Evolutionary conservation across 2,329 filamentous ascomycete genomes (phyloP), one percentile per base, ranked within the genome.

Genomic region (Monosporascus cannonballus): DNA sequence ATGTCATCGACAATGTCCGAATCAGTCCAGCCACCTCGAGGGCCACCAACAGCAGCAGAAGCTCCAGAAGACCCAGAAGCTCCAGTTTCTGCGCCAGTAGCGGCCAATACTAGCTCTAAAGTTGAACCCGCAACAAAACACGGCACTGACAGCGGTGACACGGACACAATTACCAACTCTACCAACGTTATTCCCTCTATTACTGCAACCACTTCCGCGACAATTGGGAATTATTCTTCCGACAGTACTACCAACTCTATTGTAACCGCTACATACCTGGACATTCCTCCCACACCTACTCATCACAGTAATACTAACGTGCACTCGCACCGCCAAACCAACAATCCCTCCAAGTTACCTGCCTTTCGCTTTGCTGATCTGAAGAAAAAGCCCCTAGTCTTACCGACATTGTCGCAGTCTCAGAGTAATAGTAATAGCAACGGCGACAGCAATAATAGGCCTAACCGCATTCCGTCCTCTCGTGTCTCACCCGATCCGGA

Each of bases 291-390:
- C 41, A 25, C 58, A 45, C 53, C 53, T 47, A 51, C 51, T 22
- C 51, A 58, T 34, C 30, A 34, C 30, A 34, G 14, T 34, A 63
- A 51, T 54, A 61, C 58, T 45, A 55, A 46, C 11, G 24, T 71
- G 50, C 76, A 81, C 59, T 65, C 68, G 45, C 78, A 81, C 65
- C 76, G 78, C 51, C 76, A 77, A 58, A 77, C 65, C 63, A 74
- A 81, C 65, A 80, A 73, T 61, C 75, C 77, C 39, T 81, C 78
- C 56, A 81, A 81, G 60, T 67, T 81, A 58, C 78, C 79, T 27
- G 73, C 78, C 22, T 80, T 77, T 65, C 78, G 78, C 54, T 78
- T 79, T 62, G 75, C 72, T 58, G 78, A 81, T 67, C 68, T 76
- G 51, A 69, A 68, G 52, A 71, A 69, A 54, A 68, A 71, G 55